Base-by-base conservation (phyloP, 225 moss, liverwort and hornwort genomes). In the Asterella californica region DNA sequence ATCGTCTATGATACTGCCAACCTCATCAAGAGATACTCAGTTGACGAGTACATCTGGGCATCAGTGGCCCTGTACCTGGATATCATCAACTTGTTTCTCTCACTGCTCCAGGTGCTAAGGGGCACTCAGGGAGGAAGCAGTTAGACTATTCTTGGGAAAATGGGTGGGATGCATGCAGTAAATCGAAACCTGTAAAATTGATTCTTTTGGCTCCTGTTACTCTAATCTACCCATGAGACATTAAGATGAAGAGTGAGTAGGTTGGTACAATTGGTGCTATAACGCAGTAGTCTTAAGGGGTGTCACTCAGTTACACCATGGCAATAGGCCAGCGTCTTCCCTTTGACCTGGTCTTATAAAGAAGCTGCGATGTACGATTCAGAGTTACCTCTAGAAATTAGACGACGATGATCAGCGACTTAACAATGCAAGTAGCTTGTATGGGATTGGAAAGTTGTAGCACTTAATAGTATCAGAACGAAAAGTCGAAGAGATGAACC, bases 1-100 rank as follows among this genome's bases (percentile, higher is more conserved):
- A 90, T 99, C 73, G 89, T 99, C 17, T 99, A 99, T 59, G 95
- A 99, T n/a, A 99, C 97, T 2, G 89, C 91, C 81, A 93, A 99
- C 81, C 86, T 99, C 65, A 95, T 99, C 83, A 90, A 93, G 85
- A 89, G 94, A 82, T 95, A 90, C 79, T 81, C 77, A 12, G 88
- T 89, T 62, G 97, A 99, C 48, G 91, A 99, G 80, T 95, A 93
- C 86, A 90, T 99, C 38, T 99, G 97, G 97, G 97, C 97, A n/a
- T 99, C 97, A 18, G 97, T 99, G 83, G 89, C 94, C 21, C 78
- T 99, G 84, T 99, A 99, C 81, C 88, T 99, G 53, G 97, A 99
- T 84, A 85, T 99, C 84, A 79, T 99, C 83, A 99, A 99, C 80
- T 86, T 99, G 2, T 99, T 99, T 81, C 89, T 99, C 7, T 69